These are phyloP conservation scores for Microbotryomycetes sp. DNA, from an alignment of 1,284 basidiomycete genomes.

Conservation along the genomic window DNA sequence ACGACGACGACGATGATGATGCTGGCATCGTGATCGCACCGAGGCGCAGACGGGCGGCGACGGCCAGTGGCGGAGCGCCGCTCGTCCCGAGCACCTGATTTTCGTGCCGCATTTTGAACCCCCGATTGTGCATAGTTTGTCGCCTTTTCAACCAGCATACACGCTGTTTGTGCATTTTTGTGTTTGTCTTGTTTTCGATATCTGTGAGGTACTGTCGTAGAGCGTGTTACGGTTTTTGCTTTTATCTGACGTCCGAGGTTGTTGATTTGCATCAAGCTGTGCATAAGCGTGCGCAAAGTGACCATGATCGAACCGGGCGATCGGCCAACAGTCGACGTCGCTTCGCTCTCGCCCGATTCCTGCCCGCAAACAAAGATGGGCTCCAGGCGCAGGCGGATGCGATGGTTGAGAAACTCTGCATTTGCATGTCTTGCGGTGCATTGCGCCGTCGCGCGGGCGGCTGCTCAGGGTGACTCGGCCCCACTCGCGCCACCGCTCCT, in stretches of 20 bases:
- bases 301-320: no score
- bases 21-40: slow-evolving; percentile 22
- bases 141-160: background rate
- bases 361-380: no score
- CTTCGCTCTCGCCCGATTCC: no score
- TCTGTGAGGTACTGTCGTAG: no score
- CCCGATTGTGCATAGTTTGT: background rate
- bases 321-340: no score
- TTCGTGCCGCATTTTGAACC: background rate
- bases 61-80: background rate
- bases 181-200: background rate
- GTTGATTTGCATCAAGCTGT: no score
- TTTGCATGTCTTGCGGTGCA: no score
- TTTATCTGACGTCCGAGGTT: no score
- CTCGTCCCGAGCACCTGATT: background rate
- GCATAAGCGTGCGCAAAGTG: no score
- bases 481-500: background rate
- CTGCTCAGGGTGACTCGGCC: background rate
- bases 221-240: no score
- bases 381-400: no score
- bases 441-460: background rate
- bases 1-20: slow-evolving; percentile 19
- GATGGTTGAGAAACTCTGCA: no score
- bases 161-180: background rate
- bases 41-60: slow-evolving; percentile 17